phyloP scores from a whole-genome alignment of 2,329 filamentous ascomycete genomes.

The Niveomyces coronatus region DNA sequence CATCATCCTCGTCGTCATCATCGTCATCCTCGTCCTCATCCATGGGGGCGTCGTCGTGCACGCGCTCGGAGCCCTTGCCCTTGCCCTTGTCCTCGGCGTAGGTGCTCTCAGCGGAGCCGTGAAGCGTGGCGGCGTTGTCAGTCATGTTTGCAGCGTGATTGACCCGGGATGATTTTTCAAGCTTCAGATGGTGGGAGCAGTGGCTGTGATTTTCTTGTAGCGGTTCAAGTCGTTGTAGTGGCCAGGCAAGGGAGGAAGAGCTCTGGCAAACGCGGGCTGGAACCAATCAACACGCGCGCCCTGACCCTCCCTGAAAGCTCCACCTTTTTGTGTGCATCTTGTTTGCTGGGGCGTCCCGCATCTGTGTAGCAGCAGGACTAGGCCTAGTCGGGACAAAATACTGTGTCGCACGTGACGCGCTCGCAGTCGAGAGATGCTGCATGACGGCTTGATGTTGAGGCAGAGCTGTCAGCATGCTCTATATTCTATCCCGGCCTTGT shows the following conservation, averaged over 20 bases:
- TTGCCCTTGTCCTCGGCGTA: conserved; percentile 66
- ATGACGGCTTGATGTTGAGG: too few relatives aligned
- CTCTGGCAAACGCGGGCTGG: conserved; percentile 4
- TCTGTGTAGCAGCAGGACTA: conserved; percentile 23
- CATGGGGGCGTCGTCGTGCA: conserved; percentile 52
- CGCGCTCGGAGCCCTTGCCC: conserved; percentile 58
- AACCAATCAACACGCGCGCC: too few relatives aligned
- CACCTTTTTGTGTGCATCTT: conserved; percentile 6
- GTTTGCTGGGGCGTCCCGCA: conserved; percentile 6
- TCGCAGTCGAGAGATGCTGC: too few relatives aligned
- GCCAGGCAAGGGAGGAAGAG: neutral
- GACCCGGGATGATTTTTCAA: too few relatives aligned
- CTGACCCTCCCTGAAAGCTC: too few relatives aligned
- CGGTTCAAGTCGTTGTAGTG: too few relatives aligned
- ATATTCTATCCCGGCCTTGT: too few relatives aligned
- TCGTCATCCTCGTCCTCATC: conserved; percentile 67
- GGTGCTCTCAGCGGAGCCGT: conserved; percentile 30
- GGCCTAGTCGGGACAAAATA: conserved; percentile 6
- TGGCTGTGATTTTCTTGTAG: too few relatives aligned
- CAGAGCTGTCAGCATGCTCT: too few relatives aligned
- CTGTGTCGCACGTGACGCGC: conserved; percentile 8
- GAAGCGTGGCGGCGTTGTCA: conserved; percentile 39
- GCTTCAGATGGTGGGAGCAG: too few relatives aligned
- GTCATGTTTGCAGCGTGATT: too few relatives aligned
- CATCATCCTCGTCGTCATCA: conserved; percentile 59